Evolutionary conservation across 164 flowering plant genomes (phyloP).

Genomic region (Tetrastigma voinierianum): DNA sequence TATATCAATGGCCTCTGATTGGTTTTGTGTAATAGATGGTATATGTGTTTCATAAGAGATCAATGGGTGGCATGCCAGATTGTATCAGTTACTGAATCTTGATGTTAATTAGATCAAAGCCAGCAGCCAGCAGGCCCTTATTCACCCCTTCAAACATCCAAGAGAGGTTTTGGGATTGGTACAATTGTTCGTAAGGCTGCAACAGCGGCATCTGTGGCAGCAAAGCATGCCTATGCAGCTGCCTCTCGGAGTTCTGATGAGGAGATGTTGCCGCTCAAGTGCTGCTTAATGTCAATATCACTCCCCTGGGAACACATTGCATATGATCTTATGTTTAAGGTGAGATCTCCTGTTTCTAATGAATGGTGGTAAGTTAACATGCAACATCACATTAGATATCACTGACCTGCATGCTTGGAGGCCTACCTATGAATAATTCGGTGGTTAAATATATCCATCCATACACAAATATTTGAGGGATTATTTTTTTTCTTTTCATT

Average conservation of each 20-base stretch:
- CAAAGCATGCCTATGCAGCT: conserved; percentile 86
- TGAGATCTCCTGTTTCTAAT: conserved; percentile 15
- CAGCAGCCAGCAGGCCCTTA: conserved; percentile 53
- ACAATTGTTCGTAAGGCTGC: conserved; percentile 89
- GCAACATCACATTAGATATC: background rate
- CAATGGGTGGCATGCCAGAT: too few species aligned
- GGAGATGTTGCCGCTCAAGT: conserved; percentile 84
- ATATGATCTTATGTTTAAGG: conserved; percentile 93
- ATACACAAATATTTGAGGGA: too few species aligned
- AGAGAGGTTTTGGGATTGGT: conserved; percentile 66
- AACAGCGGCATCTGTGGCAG: conserved; percentile 82
- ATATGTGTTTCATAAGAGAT: too few species aligned
- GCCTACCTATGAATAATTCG: too few species aligned
- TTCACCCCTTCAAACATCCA: conserved; percentile 63
- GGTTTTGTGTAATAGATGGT: background rate
- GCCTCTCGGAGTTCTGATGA: conserved; percentile 49
- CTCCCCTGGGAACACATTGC: conserved; percentile 96
- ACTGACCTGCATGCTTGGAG: too few species aligned
- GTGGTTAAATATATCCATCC: too few species aligned
- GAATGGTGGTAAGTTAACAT: background rate
- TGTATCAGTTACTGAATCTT: conserved; percentile 5
- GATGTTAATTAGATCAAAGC: conserved; percentile 71
- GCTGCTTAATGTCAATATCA: conserved; percentile 94
- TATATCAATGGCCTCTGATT: background rate
- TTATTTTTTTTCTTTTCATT: too few species aligned